These are phyloP conservation scores for Panellus pusillus DNA, from an alignment of 768 basidiomycete genomes.

Conservation along the genomic window DNA sequence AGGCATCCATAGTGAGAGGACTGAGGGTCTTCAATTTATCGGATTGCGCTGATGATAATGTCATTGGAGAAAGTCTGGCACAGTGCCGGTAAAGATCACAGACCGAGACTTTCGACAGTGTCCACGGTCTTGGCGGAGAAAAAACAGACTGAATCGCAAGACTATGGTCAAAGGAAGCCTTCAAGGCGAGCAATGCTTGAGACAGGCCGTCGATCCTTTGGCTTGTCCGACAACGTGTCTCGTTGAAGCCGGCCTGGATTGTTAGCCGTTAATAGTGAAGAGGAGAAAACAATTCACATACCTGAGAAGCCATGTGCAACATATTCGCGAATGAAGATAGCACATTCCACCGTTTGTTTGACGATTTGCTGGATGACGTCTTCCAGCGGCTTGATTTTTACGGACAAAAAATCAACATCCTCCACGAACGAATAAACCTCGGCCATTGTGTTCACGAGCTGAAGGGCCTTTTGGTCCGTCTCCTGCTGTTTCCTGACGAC, in stretches of 20 bases:
- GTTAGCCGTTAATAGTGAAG: not conserved
- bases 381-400: constrained; percentile 29
- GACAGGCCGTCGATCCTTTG: not conserved
- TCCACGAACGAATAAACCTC: constrained; percentile 33
- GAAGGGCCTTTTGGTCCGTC: constrained; percentile 24
- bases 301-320: constrained; percentile 34
- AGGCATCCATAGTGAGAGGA: not conserved
- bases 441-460: constrained; percentile 31
- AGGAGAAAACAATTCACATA: constrained; percentile 8
- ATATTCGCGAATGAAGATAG: constrained; percentile 36
- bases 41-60: not conserved
- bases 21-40: not conserved
- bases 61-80: too few species aligned
- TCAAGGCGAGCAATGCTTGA: not conserved
- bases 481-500: constrained; percentile 30
- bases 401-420: constrained; percentile 26
- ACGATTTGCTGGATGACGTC: constrained; percentile 26
- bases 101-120: too few species aligned
- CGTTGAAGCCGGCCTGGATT: not conserved
- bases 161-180: not conserved
- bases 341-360: constrained; percentile 36
- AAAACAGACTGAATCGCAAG: not conserved
- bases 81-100: too few species aligned
- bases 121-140: not conserved
- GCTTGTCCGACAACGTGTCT: too few species aligned